Evolutionary conservation across 164 flowering plant genomes (phyloP).

Genomic region (Liriodendron chinense): DNA sequence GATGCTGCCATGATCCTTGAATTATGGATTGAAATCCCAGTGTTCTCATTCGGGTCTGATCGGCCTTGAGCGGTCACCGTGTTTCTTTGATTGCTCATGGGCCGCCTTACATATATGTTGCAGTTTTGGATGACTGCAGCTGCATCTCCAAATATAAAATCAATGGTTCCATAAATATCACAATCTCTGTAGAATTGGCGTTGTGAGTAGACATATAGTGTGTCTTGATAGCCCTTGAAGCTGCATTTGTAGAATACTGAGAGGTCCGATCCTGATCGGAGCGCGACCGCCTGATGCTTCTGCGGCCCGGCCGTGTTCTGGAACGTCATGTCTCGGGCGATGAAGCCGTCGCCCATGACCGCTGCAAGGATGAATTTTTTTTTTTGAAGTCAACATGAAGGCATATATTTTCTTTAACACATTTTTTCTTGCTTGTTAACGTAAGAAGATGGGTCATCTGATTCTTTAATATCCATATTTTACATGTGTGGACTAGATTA

Average conservation of each 20-base stretch:
- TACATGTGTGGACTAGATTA: too few species aligned
- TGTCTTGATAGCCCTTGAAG: conserved; percentile 67
- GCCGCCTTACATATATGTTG: conserved; percentile 39
- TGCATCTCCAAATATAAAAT: conserved; percentile 65
- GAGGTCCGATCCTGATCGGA: conserved; percentile 46
- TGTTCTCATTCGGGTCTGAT: conserved; percentile 5
- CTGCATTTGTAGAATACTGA: conserved; percentile 50
- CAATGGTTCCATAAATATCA: conserved; percentile 51
- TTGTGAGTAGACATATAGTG: conserved; percentile 46
- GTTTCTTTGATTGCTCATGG: conserved; percentile 36
- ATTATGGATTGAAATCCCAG: conserved; percentile 5
- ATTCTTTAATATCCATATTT: too few species aligned
- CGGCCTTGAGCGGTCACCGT: conserved; percentile 53
- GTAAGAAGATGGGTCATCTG: too few species aligned
- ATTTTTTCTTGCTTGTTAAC: too few species aligned
- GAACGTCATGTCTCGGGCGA: conserved; percentile 50
- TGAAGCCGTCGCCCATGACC: conserved; percentile 47
- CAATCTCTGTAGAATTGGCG: conserved; percentile 67
- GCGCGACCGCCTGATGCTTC: conserved; percentile 62
- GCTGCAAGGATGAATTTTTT: conserved; percentile 26
- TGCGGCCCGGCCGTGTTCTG: conserved; percentile 64
- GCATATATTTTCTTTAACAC: too few species aligned
- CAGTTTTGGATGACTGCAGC: conserved; percentile 46
- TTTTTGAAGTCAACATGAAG: too few species aligned
- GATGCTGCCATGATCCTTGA: not conserved